Evolutionary conservation across 805 yeast genomes (phyloP).

Genomic region (Cyberlindnera lachancei): DNA sequence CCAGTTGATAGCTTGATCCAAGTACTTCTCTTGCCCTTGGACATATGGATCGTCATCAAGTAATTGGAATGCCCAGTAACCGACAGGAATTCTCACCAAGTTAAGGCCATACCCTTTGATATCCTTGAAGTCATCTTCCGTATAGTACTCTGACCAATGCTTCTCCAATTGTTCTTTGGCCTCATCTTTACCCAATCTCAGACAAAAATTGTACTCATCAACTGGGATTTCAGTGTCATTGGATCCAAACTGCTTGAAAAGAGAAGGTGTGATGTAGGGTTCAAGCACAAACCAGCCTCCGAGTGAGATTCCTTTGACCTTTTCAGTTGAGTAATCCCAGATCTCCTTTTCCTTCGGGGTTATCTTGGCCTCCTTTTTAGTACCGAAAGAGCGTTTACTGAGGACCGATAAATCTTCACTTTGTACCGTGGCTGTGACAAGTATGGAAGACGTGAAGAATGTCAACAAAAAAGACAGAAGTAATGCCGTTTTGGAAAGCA

Average conservation of each 20-base stretch:
- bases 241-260: slow-evolving; percentile 36
- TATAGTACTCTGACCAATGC: slow-evolving; percentile 56
- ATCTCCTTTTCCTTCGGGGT: not conserved
- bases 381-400: too few species aligned
- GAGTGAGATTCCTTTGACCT: slow-evolving; percentile 38
- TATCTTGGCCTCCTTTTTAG: too few species aligned
- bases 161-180: slow-evolving; percentile 34
- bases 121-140: slow-evolving; percentile 47
- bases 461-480: too few species aligned
- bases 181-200: slow-evolving; percentile 38
- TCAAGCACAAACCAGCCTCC: slow-evolving; percentile 74
- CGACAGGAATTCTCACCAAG: slow-evolving; percentile 70
- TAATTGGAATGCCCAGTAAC: slow-evolving; percentile 62
- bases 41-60: slow-evolving; percentile 53
- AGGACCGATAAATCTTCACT: too few species aligned
- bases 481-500: too few species aligned
- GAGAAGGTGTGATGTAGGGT: slow-evolving; percentile 62
- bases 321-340: slow-evolving; percentile 19
- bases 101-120: slow-evolving; percentile 51
- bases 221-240: slow-evolving; percentile 35
- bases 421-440: too few species aligned
- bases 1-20: slow-evolving; percentile 65
- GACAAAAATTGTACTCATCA: slow-evolving; percentile 54
- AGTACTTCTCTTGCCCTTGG: slow-evolving; percentile 55
- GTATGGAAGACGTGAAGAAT: too few species aligned